Base-by-base conservation (phyloP, 108 stramenopile species). In the Cyclotella sp. region DNA sequence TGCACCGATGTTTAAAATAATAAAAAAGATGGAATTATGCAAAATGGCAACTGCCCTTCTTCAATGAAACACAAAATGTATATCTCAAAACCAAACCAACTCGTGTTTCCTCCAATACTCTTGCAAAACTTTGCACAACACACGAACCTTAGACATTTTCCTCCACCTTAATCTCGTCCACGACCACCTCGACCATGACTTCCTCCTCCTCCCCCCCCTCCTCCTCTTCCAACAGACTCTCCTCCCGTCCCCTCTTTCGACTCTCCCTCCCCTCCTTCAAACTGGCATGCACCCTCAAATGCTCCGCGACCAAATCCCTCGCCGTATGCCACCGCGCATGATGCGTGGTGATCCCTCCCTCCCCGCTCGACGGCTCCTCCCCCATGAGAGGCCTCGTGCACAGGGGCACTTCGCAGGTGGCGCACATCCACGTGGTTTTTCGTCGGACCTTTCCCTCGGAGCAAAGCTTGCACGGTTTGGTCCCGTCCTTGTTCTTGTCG, bases 341-440 rank as follows among this genome's bases (percentile, higher is more conserved):
- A 68, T 80, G 79, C 6, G 79, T 68, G 6, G 14, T 24, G 0
- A 67, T 18, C 11, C 51, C 30, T 9, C 47, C 55, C 44, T 39
- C 30, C 14, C 12, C 60, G 13, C 34, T 34, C 34, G 34, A 34
- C 34, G 55, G 19, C 9, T 58, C 78, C 45, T 79, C 70, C 6
- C 54, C 65, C 64, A 72, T 41, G 9, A 79, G 65, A 9, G 70
- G 64, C 21, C 65, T 53, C 57, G 58, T 62, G 47, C 78, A 79
- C 4, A 79, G 66, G 3, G 78, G 78, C 3, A 79, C 78, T n/a
- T 60, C 29, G 41, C 78, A 79, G 16, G 78, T 79, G 26, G 66
- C 47, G 12, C 78, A 79, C 78, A 79, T 79, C 78, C 78, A 79
- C 26, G 71, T 72, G 22, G 78, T 79, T 26, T 79, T 79, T 24